Percentiles rank a stretch among this genome's conserved stretches.
phyloP scores from a whole-genome alignment of 768 basidiomycete genomes.

The Pulveroboletus ravenelii region DNA sequence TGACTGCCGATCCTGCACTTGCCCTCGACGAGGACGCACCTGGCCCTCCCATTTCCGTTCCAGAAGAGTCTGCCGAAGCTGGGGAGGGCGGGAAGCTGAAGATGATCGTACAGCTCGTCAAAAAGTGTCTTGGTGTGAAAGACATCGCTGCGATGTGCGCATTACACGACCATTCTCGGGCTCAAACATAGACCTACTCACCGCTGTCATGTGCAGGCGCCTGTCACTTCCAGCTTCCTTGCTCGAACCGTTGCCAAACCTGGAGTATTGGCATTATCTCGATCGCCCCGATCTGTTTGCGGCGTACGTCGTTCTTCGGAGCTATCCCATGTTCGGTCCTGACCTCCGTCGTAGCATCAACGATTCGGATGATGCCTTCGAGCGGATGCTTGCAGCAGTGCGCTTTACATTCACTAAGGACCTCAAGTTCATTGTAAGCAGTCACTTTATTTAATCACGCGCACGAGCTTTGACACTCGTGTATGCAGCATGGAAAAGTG shows the following conservation, averaged over 20 bases:
- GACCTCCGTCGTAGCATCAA: conserved; percentile 61
- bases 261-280: conserved; percentile 94
- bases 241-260: conserved; percentile 90
- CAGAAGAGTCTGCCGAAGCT: conserved; percentile 64
- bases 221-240: conserved; percentile 89
- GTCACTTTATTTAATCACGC: neutral
- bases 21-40: conserved; percentile 47
- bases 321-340: neutral
- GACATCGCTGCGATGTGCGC: conserved; percentile 91
- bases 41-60: conserved; percentile 58
- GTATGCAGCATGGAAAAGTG: conserved; percentile 73
- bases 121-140: conserved; percentile 89
- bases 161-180: neutral
- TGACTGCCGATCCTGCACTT: conserved; percentile 2
- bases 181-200: conserved; percentile 13
- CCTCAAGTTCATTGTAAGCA: conserved; percentile 81
- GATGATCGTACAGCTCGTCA: conserved; percentile 89
- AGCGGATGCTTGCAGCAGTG: conserved; percentile 89
- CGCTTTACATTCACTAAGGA: conserved; percentile 91
- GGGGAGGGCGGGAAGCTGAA: conserved; percentile 91
- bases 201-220: conserved; percentile 49
- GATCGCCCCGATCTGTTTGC: conserved; percentile 90
- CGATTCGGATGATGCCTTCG: conserved; percentile 87
- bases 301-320: conserved; percentile 55
- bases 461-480: conserved; percentile 1